Conservation (phyloP, 192 early-diverging fungal species). For the Coemansia sp. region DNA sequence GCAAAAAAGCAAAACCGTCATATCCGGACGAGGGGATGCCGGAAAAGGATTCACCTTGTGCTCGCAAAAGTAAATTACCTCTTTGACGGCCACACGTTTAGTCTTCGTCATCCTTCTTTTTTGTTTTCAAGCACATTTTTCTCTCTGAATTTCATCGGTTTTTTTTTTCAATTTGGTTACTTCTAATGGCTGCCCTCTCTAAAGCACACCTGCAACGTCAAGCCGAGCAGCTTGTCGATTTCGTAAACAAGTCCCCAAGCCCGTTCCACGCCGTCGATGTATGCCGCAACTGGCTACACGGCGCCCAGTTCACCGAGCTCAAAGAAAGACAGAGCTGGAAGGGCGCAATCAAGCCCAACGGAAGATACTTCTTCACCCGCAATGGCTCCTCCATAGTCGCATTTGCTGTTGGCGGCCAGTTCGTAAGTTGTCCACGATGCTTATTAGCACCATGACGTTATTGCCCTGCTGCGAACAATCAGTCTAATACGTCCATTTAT, state of each 20-base stretch:
- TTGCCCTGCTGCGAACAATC: background rate
- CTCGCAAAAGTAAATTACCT: no score
- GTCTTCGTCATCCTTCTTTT: background rate
- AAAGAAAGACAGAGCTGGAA: slow-evolving; percentile 87
- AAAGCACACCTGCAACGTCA: slow-evolving; percentile 56
- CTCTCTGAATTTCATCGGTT: background rate
- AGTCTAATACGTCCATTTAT: background rate
- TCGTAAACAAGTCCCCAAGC: slow-evolving; percentile 90
- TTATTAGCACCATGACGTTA: background rate
- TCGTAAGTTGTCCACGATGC: slow-evolving; percentile 36
- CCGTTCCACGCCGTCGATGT: slow-evolving; percentile 96
- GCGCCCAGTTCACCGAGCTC: slow-evolving; percentile 84
- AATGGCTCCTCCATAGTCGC: slow-evolving; percentile 87
- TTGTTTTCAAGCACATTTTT: background rate
- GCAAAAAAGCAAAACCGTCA: no score
- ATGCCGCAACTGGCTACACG: slow-evolving; percentile 66
- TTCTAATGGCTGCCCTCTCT: slow-evolving; percentile 33
- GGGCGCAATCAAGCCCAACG: slow-evolving; percentile 68
- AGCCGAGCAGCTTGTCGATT: slow-evolving; percentile 70
- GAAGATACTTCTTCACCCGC: slow-evolving; percentile 97
- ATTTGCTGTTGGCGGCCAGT: slow-evolving; percentile 91
- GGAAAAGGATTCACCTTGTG: no score
- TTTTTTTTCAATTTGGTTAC: background rate
- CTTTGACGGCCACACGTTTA: no score
- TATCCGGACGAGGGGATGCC: no score